phyloP scores from a whole-genome alignment of 2,329 filamentous ascomycete genomes.

The Fusarium tupiense region DNA sequence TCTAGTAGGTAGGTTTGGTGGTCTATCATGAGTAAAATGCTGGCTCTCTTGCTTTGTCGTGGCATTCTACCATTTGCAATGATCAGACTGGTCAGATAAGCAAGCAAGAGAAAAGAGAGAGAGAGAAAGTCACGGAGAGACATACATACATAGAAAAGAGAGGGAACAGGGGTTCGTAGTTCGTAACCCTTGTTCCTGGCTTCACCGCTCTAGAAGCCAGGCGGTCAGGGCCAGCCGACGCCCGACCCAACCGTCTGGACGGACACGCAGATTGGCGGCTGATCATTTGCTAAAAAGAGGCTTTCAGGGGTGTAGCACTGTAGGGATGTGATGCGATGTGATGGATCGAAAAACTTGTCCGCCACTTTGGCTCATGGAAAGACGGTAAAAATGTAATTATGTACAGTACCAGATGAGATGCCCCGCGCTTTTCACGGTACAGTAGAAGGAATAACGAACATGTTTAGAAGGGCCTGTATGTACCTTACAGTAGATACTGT shows the following conservation, averaged over 20 bases:
- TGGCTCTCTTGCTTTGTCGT: slow-evolving; percentile 14
- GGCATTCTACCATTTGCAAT: slow-evolving; percentile 22
- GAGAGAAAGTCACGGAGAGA: neutral
- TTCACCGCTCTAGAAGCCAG: slow-evolving; percentile 34
- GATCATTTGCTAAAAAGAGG: slow-evolving; percentile 36
- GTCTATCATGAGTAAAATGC: neutral
- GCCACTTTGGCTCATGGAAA: slow-evolving; percentile 33
- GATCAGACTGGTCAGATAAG: neutral
- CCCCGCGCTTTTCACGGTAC: slow-evolving; percentile 21
- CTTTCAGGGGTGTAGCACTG: slow-evolving; percentile 16
- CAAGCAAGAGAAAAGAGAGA: neutral
- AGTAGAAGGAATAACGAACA: slow-evolving; percentile 24
- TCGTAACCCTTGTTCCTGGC: slow-evolving; percentile 29
- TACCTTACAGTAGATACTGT: neutral
- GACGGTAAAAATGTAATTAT: slow-evolving; percentile 31
- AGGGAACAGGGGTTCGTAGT: neutral
- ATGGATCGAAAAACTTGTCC: slow-evolving; percentile 33
- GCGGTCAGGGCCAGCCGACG: slow-evolving; percentile 32
- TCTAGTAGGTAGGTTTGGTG: neutral
- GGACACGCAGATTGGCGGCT: slow-evolving; percentile 35
- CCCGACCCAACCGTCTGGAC: slow-evolving; percentile 37
- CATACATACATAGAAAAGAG: neutral
- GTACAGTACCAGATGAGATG: neutral
- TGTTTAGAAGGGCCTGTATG: neutral
- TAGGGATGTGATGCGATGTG: slow-evolving; percentile 24